Base-by-base conservation (phyloP, 306 rosid species). In the Gillenia trifoliata region DNA sequence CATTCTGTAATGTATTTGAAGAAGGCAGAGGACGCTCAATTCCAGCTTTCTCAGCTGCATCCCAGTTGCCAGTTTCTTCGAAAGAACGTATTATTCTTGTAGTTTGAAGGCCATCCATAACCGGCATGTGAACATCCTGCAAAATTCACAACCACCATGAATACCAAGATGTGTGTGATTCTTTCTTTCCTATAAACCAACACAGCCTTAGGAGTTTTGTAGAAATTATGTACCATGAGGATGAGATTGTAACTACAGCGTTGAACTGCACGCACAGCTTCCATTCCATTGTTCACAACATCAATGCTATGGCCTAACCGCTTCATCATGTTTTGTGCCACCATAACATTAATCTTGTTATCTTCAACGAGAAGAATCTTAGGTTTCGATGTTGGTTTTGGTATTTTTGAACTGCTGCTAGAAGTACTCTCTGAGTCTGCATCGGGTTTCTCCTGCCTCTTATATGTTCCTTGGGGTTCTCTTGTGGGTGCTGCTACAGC, bases 81-180 rank as follows among this genome's bases (percentile, higher is more conserved):
- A 78, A 95, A 28, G 92, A 89, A 17, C 98, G 94, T 70, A 95
- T 95, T 77, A 95, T 50, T 84, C 84, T 89, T 26, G 99, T 95
- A 71, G 98, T 89, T 84, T 92, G 86, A 66, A 90, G 96, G 43
- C 99, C 99, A 79, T 92, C 89, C 99, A 95, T 92, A 70, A 89
- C 82, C 36, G 98, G 99, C 99, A 95, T 95, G 78, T 68, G 86
- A 31, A 92, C 96, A 88, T 95, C 99, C 97, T 95, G 84, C 75
- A 86, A 70, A 70, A 6, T 57, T 22, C 20, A 68, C 11, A 66
- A 38, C 40, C 6, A 33, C 28, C 56, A 64, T 29, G 8, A 73
- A 67, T 43, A 67, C 68, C 45, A 66, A 1, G 57, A 78, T 34
- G 22, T 36, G 57, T 67, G 52, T 23, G 63, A 60, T 40, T 30